Conservation (phyloP, 495 filamentous ascomycete species). For the Neurospora sp. region DNA sequence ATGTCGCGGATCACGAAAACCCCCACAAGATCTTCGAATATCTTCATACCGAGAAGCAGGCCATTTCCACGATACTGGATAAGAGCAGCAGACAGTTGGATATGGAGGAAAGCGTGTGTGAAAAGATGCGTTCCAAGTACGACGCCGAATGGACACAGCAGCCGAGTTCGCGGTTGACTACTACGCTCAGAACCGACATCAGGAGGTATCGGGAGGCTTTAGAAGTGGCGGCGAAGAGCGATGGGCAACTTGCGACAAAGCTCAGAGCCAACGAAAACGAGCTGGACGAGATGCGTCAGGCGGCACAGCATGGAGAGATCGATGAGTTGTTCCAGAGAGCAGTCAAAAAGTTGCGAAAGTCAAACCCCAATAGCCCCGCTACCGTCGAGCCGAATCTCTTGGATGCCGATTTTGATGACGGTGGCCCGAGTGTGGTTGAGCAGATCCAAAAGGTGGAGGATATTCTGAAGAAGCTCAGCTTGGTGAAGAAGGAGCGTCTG, state of each 20-base stretch:
- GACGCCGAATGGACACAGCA: conserved; percentile 95
- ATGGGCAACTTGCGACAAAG: conserved; percentile 74
- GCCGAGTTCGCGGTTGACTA: conserved; percentile 79
- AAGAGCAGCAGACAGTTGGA: conserved; percentile 78
- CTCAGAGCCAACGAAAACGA: conserved; percentile 74
- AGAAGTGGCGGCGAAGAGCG: conserved; percentile 81
- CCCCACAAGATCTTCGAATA: conserved; percentile 61
- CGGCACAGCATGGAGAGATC: conserved; percentile 78
- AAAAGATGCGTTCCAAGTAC: conserved; percentile 98
- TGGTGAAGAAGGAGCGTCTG: conserved; percentile 80
- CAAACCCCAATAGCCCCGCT: conserved; percentile 47
- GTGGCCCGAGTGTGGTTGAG: conserved; percentile 67
- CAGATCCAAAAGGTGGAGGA: conserved; percentile 88
- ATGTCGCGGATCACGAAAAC: conserved; percentile 76
- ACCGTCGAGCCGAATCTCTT: conserved; percentile 64
- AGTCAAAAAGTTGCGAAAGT: conserved; percentile 51
- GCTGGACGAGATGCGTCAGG: conserved; percentile 91
- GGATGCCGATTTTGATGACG: conserved; percentile 84
- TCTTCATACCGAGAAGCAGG: conserved; percentile 65
- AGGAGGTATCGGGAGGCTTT: conserved; percentile 77
- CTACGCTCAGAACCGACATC: conserved; percentile 77
- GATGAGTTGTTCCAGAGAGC: conserved; percentile 84
- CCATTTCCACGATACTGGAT: conserved; percentile 61
- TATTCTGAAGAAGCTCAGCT: conserved; percentile 78
- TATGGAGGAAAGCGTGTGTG: conserved; percentile 94